phyloP scores from a whole-genome alignment of 2,329 filamentous ascomycete genomes.

The Ramichloridium luteum region DNA sequence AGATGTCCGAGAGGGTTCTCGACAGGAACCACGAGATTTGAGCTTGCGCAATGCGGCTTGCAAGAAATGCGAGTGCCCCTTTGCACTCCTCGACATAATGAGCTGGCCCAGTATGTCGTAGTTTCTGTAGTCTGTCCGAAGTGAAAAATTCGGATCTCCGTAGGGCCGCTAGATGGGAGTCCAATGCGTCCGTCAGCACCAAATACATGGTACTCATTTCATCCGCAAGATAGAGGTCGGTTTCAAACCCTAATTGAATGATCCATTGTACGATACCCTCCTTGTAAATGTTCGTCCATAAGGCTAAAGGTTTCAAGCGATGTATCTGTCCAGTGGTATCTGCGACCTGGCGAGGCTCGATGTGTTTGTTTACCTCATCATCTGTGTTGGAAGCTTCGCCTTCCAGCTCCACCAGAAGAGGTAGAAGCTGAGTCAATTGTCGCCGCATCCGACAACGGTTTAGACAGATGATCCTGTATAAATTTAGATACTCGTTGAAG shows the following conservation, averaged over 20 bases:
- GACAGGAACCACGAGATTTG: conserved; percentile 14
- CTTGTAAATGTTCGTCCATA: conserved; percentile 85
- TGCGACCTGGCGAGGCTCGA: conserved; percentile 1
- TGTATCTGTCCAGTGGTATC: conserved; percentile 2
- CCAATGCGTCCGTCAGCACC: conserved; percentile 24
- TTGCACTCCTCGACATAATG: not conserved
- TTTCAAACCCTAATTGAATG: conserved; percentile 85
- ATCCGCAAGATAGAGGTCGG: conserved; percentile 75
- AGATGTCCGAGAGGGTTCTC: conserved; percentile 39
- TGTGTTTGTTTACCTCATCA: conserved; percentile 3
- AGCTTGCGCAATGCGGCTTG: not conserved
- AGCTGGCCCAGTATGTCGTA: not conserved
- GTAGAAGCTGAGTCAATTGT: conserved; percentile 71
- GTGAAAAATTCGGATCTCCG: not conserved
- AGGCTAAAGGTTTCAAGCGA: conserved; percentile 59
- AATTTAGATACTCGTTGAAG: conserved; percentile 58
- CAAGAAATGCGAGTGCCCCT: not conserved
- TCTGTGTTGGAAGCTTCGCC: conserved; percentile 44
- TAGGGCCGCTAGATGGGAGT: not conserved
- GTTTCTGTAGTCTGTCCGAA: not conserved
- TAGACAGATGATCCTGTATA: conserved; percentile 74
- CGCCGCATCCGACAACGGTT: conserved; percentile 84
- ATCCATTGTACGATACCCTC: conserved; percentile 78
- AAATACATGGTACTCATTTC: conserved; percentile 85
- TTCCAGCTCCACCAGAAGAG: conserved; percentile 76